phyloP scores from a whole-genome alignment of 2,329 filamentous ascomycete genomes.

The Colletotrichum cereale region DNA sequence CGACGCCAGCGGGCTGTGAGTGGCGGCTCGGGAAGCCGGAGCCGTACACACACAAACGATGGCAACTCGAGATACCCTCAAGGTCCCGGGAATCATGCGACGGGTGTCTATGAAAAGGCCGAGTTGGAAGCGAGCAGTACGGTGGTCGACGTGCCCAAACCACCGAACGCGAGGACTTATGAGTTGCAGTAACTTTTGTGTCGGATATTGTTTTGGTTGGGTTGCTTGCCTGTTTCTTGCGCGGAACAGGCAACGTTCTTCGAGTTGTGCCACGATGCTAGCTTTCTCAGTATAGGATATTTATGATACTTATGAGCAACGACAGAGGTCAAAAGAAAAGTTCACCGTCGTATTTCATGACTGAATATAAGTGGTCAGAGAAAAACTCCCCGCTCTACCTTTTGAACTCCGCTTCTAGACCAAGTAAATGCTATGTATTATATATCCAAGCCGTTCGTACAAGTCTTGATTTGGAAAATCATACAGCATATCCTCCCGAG shows the following conservation, averaged over 20 bases:
- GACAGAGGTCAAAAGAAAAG: no score
- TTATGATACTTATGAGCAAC: no score
- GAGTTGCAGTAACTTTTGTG: neutral
- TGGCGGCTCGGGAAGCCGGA: neutral
- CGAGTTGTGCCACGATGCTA: no score
- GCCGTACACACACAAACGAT: neutral
- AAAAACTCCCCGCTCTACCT: no score
- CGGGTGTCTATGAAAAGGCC: neutral
- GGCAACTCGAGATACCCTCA: no score
- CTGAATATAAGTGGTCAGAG: no score
- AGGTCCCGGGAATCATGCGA: neutral
- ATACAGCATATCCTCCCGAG: slow-evolving; percentile 74
- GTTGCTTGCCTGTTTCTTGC: neutral
- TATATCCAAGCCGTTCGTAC: slow-evolving; percentile 3
- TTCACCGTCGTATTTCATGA: no score
- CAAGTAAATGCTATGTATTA: neutral
- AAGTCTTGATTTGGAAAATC: slow-evolving; percentile 18
- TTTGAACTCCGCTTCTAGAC: neutral
- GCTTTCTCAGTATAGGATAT: no score
- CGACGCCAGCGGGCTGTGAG: neutral
- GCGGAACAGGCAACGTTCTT: no score
- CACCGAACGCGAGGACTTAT: neutral
- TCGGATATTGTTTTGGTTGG: neutral
- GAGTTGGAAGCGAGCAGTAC: neutral
- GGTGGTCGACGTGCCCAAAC: neutral